These are phyloP conservation scores for Royoungia palumana DNA, from an alignment of 768 basidiomycete genomes.

Conservation along the genomic window DNA sequence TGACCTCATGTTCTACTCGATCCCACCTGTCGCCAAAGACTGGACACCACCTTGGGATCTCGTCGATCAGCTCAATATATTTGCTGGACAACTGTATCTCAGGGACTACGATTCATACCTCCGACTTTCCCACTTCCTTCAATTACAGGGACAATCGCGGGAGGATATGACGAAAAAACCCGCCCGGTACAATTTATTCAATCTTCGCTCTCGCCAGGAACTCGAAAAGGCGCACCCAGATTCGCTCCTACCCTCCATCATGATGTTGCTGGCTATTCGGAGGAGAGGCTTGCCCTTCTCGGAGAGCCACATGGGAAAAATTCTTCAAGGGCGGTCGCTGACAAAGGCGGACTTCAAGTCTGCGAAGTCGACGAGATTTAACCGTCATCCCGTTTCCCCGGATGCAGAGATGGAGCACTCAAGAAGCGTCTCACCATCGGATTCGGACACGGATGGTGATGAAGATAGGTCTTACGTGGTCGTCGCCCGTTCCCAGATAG, in stretches of 20 bases:
- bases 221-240: background rate
- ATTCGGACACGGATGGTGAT: no score
- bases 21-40: slow-evolving; percentile 4
- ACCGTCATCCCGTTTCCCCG: no score
- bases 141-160: no score
- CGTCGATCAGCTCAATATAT: slow-evolving; percentile 26
- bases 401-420: no score
- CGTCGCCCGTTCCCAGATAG: no score
- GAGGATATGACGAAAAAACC: no score
- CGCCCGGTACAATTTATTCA: no score
- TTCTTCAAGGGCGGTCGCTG: slow-evolving; percentile 28
- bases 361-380: no score
- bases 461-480: no score
- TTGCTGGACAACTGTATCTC: slow-evolving; percentile 7
- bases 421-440: no score
- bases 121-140: slow-evolving; percentile 21
- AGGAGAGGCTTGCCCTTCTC: slow-evolving; percentile 37
- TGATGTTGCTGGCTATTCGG: slow-evolving; percentile 21
- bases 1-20: slow-evolving; percentile 12
- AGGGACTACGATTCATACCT: slow-evolving; percentile 19
- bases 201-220: background rate
- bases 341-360: no score
- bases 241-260: slow-evolving; percentile 19
- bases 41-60: slow-evolving; percentile 1
- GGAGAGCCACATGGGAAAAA: slow-evolving; percentile 38